A percentile compares a stretch with the other conserved stretches of the same genome.
phyloP scores from a whole-genome alignment of 164 flowering plant genomes.

The Stephania japonica region DNA sequence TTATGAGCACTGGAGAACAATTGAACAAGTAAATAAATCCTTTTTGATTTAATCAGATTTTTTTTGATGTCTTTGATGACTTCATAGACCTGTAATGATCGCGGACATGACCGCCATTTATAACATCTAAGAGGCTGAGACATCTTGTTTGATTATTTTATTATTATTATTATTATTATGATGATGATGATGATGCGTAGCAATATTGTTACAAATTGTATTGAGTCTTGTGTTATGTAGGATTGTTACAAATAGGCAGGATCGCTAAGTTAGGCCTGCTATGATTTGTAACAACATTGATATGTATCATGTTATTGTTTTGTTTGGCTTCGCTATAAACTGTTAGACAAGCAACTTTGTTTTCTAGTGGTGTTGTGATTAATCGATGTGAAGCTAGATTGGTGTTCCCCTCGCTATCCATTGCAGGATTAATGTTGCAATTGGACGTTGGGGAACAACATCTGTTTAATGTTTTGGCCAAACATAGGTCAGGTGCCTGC shows the following conservation, averaged over 20 bases:
- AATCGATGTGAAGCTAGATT: constrained; percentile 10
- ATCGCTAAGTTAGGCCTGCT: too few relatives aligned
- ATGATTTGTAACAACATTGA: too few relatives aligned
- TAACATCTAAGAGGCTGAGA: constrained; percentile 31
- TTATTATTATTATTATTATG: too few relatives aligned
- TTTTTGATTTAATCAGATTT: neutral
- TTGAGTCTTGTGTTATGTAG: too few relatives aligned
- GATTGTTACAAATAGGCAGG: too few relatives aligned
- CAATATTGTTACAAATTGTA: too few relatives aligned
- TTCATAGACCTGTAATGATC: constrained; percentile 30
- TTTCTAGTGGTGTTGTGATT: neutral
- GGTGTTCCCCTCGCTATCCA: constrained; percentile 25
- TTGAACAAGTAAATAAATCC: constrained; percentile 4
- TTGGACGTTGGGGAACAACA: constrained; percentile 24
- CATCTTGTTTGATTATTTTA: neutral
- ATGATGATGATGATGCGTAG: too few relatives aligned
- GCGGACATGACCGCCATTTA: constrained; percentile 17
- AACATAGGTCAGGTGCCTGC: too few relatives aligned
- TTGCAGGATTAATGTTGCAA: neutral
- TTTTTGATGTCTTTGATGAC: constrained; percentile 23
- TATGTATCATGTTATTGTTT: too few relatives aligned
- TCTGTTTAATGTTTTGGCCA: too few relatives aligned
- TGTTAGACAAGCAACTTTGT: neutral
- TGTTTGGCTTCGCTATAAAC: neutral
- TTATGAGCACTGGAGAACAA: constrained; percentile 35